A percentile compares a stretch with the other conserved stretches of the same genome.
Evolutionary conservation across 2,329 filamentous ascomycete genomes (phyloP).

Genomic region (Penicillium griseofulvum): DNA sequence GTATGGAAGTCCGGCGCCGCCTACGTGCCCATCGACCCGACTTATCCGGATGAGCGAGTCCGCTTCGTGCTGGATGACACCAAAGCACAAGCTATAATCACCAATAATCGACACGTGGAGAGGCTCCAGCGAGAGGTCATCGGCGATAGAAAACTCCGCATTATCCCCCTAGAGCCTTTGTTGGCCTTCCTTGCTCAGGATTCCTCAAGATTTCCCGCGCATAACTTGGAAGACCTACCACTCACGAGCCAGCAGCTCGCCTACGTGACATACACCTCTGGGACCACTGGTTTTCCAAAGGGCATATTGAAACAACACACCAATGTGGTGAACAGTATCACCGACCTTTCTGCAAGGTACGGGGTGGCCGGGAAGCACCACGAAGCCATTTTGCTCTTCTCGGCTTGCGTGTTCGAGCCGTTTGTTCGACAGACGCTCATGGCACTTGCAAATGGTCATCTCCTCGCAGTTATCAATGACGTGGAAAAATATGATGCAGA

Average conservation of each 20-base stretch:
- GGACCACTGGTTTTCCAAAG: not conserved
- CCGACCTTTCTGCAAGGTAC: not conserved
- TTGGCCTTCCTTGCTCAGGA: not conserved
- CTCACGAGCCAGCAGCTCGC: not conserved
- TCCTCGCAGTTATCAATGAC: not conserved
- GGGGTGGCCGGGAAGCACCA: not conserved
- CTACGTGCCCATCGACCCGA: not conserved
- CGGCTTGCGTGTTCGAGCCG: not conserved
- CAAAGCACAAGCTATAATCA: not conserved
- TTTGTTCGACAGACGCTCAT: not conserved
- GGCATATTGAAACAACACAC: not conserved
- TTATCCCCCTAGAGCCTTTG: not conserved
- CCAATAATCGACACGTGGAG: not conserved
- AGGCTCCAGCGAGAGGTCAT: not conserved
- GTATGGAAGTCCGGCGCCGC: not conserved
- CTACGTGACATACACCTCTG: not conserved
- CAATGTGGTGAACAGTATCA: not conserved
- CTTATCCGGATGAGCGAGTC: not conserved
- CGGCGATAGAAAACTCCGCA: not conserved
- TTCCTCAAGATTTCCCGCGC: not conserved
- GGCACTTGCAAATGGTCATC: not conserved
- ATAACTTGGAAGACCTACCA: not conserved
- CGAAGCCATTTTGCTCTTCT: not conserved
- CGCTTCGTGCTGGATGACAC: not conserved
- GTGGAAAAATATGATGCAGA: not conserved